Percentiles rank a stretch among this genome's conserved stretches.
Evolutionary conservation across 2,329 filamentous ascomycete genomes (phyloP).

Genomic region (Ophiostoma tasmaniense): DNA sequence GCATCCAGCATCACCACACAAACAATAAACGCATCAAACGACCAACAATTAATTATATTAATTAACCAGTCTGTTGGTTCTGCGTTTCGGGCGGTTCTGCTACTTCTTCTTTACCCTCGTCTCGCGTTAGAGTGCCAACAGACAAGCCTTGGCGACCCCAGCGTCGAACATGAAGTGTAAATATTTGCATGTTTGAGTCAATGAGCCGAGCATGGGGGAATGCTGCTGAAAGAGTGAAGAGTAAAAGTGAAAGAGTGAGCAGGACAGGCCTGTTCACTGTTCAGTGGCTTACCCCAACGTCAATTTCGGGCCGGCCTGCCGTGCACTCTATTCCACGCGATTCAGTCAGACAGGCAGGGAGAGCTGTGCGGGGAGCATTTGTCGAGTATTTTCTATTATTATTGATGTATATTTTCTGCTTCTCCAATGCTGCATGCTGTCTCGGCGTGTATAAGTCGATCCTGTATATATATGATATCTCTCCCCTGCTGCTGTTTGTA

Average conservation of each 20-base stretch:
- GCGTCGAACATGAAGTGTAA: not conserved
- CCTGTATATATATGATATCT: constrained; percentile 1
- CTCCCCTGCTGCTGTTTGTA: not conserved
- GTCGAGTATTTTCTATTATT: not conserved
- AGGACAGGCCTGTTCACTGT: not conserved
- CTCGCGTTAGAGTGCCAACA: constrained; percentile 1
- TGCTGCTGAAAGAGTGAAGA: not conserved
- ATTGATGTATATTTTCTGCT: not conserved
- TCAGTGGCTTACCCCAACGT: not conserved
- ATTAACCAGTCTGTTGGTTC: not conserved
- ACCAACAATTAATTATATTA: not conserved
- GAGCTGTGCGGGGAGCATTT: not conserved
- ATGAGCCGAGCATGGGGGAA: no score
- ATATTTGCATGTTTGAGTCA: not conserved
- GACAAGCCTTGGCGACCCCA: not conserved
- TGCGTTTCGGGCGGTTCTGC: not conserved
- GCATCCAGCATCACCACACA: no score
- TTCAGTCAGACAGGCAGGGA: not conserved
- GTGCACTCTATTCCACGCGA: not conserved
- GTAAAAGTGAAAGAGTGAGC: no score
- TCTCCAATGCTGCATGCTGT: not conserved
- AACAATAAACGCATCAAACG: no score
- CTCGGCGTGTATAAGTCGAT: not conserved
- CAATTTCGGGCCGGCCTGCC: not conserved
- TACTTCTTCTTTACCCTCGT: not conserved